These are phyloP conservation scores for Fusarium citri DNA, from an alignment of 2,329 filamentous ascomycete genomes.

Conservation along the genomic window DNA sequence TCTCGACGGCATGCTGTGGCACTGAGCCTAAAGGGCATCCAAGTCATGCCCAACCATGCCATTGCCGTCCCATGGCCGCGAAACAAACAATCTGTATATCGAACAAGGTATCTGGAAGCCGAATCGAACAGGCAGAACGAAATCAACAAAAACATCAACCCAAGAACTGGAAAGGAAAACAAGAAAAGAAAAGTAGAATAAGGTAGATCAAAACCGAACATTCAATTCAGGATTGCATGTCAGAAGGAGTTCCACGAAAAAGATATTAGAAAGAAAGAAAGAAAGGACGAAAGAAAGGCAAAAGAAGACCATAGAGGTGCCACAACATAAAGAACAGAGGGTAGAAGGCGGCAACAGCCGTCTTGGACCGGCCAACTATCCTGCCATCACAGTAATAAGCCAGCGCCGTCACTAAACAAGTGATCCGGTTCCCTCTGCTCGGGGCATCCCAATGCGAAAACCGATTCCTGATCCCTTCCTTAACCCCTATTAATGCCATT, in stretches of 20 bases:
- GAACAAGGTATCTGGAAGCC: conserved; percentile 70
- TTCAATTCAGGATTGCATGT: conserved; percentile 21
- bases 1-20: conserved; percentile 38
- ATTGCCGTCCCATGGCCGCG: conserved; percentile 43
- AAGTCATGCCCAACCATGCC: conserved; percentile 34
- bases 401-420: conserved; percentile 51
- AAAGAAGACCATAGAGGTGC: conserved; percentile 50
- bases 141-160: conserved; percentile 39
- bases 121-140: conserved; percentile 41
- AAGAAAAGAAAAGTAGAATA: not conserved
- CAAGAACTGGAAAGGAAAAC: conserved; percentile 43
- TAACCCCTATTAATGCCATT: conserved; percentile 46
- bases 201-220: conserved; percentile 40
- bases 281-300: conserved; percentile 42
- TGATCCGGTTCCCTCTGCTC: conserved; percentile 48
- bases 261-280: conserved; percentile 44
- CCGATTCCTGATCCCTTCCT: conserved; percentile 44
- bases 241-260: conserved; percentile 26
- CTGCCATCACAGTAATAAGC: conserved; percentile 59
- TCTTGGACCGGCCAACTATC: conserved; percentile 65
- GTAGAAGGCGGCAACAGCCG: conserved; percentile 57
- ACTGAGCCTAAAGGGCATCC: conserved; percentile 17
- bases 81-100: conserved; percentile 60
- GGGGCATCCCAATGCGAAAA: conserved; percentile 45
- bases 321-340: conserved; percentile 53